Conservation (phyloP, 192 early-diverging fungal genomes). For the Linnemannia exigua region DNA sequence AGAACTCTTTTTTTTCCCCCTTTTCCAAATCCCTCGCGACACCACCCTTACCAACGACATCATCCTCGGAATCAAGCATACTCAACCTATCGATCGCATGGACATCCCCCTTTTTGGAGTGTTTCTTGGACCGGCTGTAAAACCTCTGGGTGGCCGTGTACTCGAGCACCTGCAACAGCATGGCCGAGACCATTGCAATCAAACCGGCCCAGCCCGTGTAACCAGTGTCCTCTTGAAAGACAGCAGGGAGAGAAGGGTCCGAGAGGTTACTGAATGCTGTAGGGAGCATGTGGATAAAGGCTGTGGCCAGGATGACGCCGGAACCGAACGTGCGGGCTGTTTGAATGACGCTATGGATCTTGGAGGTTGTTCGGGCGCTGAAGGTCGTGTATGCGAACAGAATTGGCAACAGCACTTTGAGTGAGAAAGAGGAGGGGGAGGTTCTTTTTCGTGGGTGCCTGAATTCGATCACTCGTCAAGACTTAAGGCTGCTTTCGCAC, state of each 20-base stretch:
- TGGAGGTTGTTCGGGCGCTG: slow-evolving; percentile 9
- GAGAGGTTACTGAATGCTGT: slow-evolving; percentile 61
- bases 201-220: slow-evolving; percentile 70
- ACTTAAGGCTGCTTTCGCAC: background rate
- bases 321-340: slow-evolving; percentile 72
- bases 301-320: slow-evolving; percentile 83
- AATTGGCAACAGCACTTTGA: slow-evolving; percentile 38
- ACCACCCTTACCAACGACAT: background rate
- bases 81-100: slow-evolving; percentile 21
- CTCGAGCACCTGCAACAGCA: slow-evolving; percentile 78
- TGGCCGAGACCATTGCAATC: slow-evolving; percentile 77
- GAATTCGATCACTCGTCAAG: background rate
- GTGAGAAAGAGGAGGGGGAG: no score
- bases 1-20: background rate
- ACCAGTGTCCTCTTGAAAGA: slow-evolving; percentile 58
- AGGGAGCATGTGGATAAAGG: slow-evolving; percentile 83
- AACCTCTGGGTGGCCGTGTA: slow-evolving; percentile 59
- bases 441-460: no score
- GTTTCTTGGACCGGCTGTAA: slow-evolving; percentile 8
- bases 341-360: slow-evolving; percentile 48
- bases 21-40: background rate
- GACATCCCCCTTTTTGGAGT: background rate
- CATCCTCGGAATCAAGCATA: background rate
- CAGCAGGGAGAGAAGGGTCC: slow-evolving; percentile 60
- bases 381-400: slow-evolving; percentile 30